Evolutionary conservation across 2,329 filamentous ascomycete species (phyloP).

Genomic region (Dothidotthia symphoricarpi): DNA sequence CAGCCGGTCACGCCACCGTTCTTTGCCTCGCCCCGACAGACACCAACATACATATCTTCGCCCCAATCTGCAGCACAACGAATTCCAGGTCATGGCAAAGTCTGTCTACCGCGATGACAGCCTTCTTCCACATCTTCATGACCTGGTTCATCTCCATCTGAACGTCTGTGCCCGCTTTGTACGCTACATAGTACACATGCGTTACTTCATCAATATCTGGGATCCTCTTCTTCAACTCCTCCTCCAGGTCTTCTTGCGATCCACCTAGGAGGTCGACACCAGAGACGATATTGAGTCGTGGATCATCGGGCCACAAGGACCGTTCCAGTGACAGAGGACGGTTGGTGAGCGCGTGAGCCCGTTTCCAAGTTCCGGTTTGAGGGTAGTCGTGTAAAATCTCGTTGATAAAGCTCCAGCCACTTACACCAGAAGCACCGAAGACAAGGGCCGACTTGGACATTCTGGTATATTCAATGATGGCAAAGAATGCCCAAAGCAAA

Average conservation of each 20-base stretch:
- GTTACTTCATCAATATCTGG: conserved; percentile 42
- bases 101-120: conserved; percentile 34
- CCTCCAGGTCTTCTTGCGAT: conserved; percentile 42
- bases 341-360: conserved; percentile 2
- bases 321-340: conserved; percentile 2
- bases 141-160: conserved; percentile 43
- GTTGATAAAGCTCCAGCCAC: conserved; percentile 2
- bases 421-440: conserved; percentile 6
- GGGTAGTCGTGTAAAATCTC: conserved; percentile 1
- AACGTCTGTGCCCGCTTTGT: conserved; percentile 44
- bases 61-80: conserved; percentile 28
- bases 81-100: conserved; percentile 25
- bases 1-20: conserved; percentile 12
- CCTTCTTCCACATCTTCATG: conserved; percentile 44
- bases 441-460: background rate
- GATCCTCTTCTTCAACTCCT: conserved; percentile 34
- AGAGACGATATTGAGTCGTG: conserved; percentile 2
- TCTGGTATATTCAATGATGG: too few relatives aligned
- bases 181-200: conserved; percentile 49
- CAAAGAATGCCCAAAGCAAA: too few relatives aligned
- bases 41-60: conserved; percentile 37
- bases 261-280: background rate
- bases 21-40: conserved; percentile 5
- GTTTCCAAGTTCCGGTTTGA: background rate
- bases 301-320: background rate